Evolutionary conservation across 2,329 filamentous ascomycete species (phyloP).

Genomic region (Paramyrothecium sp.): DNA sequence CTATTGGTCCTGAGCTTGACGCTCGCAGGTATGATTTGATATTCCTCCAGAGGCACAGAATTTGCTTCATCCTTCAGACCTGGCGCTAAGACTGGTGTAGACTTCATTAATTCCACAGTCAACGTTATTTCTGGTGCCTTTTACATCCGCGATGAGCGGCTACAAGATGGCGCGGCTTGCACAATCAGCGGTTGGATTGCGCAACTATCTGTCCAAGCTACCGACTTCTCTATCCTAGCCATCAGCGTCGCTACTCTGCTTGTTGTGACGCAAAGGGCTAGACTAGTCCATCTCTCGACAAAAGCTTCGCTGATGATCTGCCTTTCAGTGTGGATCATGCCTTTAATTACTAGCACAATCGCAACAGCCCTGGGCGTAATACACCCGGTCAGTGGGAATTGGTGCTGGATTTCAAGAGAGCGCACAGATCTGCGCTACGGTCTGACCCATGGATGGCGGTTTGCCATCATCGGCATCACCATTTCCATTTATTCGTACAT

Average conservation of each 20-base stretch:
- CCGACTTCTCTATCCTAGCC: slow-evolving; percentile 21
- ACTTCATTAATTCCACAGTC: slow-evolving; percentile 20
- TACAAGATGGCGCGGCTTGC: slow-evolving; percentile 12
- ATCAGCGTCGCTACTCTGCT: slow-evolving; percentile 20
- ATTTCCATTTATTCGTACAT: slow-evolving; percentile 41
- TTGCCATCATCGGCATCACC: slow-evolving; percentile 37
- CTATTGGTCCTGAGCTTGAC: slow-evolving; percentile 18
- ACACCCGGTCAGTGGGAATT: slow-evolving; percentile 39
- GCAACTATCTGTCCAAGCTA: slow-evolving; percentile 18
- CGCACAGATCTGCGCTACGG: slow-evolving; percentile 39
- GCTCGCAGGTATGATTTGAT: slow-evolving; percentile 14
- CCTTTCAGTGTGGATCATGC: slow-evolving; percentile 14
- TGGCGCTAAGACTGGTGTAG: slow-evolving; percentile 2
- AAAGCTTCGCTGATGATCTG: slow-evolving; percentile 12
- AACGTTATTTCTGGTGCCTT: slow-evolving; percentile 19
- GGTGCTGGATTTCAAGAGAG: slow-evolving; percentile 43
- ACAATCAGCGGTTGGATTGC: slow-evolving; percentile 15
- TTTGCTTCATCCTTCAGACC: neutral
- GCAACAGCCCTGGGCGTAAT: slow-evolving; percentile 16
- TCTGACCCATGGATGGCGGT: slow-evolving; percentile 43
- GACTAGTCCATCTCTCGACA: slow-evolving; percentile 13
- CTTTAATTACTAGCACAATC: slow-evolving; percentile 15
- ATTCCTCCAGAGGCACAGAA: neutral
- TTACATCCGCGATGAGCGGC: slow-evolving; percentile 8
- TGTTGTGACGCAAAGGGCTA: slow-evolving; percentile 15